Evolutionary conservation across 495 filamentous ascomycete genomes (phyloP), one percentile per base, ranked within the genome.

Genomic region (Copromyces sp.): DNA sequence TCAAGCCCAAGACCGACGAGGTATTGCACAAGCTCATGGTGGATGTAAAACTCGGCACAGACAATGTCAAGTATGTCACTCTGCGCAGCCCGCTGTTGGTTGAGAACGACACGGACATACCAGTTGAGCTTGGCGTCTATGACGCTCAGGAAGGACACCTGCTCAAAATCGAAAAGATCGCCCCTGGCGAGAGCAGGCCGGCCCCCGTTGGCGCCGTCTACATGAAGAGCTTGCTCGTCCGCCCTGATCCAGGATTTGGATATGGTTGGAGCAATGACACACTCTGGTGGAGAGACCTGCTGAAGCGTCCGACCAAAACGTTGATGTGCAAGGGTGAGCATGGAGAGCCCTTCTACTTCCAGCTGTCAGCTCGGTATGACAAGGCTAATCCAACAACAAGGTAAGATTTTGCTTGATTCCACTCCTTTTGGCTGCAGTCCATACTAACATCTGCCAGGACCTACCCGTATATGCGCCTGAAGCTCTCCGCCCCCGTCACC

Each of bases 91-190:
- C 95, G 8, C 85, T 99, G n/a, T 82, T 97, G 16, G 89, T 99
- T n/a, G 95, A 98, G 81, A 99, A 99, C 83, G 91, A 94, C 77
- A 98, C 95, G 3, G 94, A 98, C 80, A 97, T 99, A 72, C 94
- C 96, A 0, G 89, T 98, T 3, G 96, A 99, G 82, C 76, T 99
- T 35, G 95, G 96, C n/a, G 89, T 99, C 7, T 96, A 92, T 78
- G 95, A 93, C 79, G 89, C 91, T 8, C 88, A 93, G 74, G 92
- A 97, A 68, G 94, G 94, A 8, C 90, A 97, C 79, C 86, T 99
- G 65, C 86, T 98, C 73, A 99, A 98, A 83, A 97, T 99, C 74
- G 96, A 99, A 82, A 98, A 98, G 84, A 93, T 99, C 71, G 86
- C 94, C 11, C 95, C 95, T 9, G 96, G 95, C 2, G 94, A 98